Conservation (phyloP, 495 filamentous ascomycete species). For the Aspergillus sclerotioniger region DNA sequence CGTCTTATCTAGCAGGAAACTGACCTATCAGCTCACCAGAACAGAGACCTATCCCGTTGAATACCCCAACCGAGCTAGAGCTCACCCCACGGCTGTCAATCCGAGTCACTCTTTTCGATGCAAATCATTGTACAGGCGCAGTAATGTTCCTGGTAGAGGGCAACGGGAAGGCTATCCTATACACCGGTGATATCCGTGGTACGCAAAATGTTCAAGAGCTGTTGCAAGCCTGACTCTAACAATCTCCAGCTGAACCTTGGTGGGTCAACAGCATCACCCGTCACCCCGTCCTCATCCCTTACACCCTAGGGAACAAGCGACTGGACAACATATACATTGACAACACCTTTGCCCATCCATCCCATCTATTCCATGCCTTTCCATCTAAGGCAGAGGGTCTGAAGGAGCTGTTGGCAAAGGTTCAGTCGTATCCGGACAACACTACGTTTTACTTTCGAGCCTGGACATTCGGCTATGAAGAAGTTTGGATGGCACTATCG, state of each 20-base stretch:
- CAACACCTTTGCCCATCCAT: constrained; percentile 66
- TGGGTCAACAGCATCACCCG: constrained; percentile 64
- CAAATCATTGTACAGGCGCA: constrained; percentile 88
- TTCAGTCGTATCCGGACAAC: constrained; percentile 65
- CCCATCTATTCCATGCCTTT: constrained; percentile 48
- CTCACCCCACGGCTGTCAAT: constrained; percentile 64
- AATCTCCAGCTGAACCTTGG: constrained; percentile 57
- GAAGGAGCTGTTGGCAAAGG: constrained; percentile 66
- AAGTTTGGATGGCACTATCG: constrained; percentile 84
- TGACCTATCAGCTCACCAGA: neutral
- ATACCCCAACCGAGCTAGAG: constrained; percentile 78
- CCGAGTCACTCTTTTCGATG: constrained; percentile 81
- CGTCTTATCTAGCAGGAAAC: neutral
- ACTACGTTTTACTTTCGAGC: constrained; percentile 82
- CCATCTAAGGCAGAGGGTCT: constrained; percentile 68
- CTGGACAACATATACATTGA: constrained; percentile 86
- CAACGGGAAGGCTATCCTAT: constrained; percentile 71
- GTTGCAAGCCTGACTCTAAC: neutral
- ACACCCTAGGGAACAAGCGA: constrained; percentile 60
- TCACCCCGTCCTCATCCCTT: constrained; percentile 74
- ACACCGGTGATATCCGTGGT: constrained; percentile 90
- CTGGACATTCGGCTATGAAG: constrained; percentile 94
- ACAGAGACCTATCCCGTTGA: constrained; percentile 77
- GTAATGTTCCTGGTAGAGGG: constrained; percentile 95
- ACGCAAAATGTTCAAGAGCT: constrained; percentile 22